Evolutionary conservation across 257 asterid species (phyloP), one percentile per base, ranked within the genome.

Genomic region (Scutellaria baicalensis): DNA sequence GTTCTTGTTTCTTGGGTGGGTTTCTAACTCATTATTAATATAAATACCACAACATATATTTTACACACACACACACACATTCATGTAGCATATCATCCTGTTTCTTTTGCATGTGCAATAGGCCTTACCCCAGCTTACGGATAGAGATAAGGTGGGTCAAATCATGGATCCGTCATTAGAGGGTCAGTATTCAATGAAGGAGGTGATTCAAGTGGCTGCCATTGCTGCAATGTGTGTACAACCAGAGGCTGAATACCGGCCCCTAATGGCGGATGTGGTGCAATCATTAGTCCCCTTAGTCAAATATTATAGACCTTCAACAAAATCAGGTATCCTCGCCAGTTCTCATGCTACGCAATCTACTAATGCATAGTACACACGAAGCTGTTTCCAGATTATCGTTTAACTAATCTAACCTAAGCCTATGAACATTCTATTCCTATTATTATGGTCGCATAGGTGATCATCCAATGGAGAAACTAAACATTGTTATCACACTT

Each of bases 201-300:
- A 93, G 73, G 93, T 82, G 16, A 74, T 90, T 76, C 98, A 93
- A 75, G 88, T 93, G 5, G 96, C 97, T 0, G 97, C 98, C 13
- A 90, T 93, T 47, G 97, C 97, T 43, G 96, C 97, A 40, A 90
- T 90, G 96, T 93, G 97, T 59, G 90, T 93, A 13, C 97, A 90
- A 47, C 81, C 95, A 0, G 98, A 93, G 86, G 95, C 96, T 2
- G 98, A 93, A 68, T 93, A 93, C 75, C 74, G 97, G 78, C 98
- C 98, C 17, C 75, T 93, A 68, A 88, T 90, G 96, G 91, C 95
- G 0, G 98, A 93, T 39, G 93, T 92, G 1, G 97, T 93, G 75
- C 97, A 93, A 82, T 90, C 98, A 0, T 80, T 93, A 36, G 95
- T 85, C 40, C 98, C 98, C 2, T 79, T 93, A 18, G 92, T 90